phyloP scores from a whole-genome alignment of 192 early-diverging fungal species.

The Coemansia guatemalensis region DNA sequence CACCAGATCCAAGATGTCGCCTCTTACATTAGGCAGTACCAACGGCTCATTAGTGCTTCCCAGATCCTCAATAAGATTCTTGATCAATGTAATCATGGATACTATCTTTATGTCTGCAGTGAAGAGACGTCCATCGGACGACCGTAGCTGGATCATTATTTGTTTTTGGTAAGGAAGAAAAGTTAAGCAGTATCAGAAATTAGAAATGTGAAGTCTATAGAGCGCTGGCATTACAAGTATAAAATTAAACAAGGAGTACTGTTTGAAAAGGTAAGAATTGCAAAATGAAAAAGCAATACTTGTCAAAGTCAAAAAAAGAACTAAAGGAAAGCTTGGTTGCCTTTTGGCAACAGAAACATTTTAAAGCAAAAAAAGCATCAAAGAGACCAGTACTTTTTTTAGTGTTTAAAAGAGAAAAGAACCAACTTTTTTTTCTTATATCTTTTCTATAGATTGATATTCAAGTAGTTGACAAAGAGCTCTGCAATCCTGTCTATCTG shows the following conservation, averaged over 20 bases:
- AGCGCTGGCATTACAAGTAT: neutral
- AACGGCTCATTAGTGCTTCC: constrained; percentile 62
- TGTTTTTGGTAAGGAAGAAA: neutral
- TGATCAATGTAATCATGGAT: constrained; percentile 67
- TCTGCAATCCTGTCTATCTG: constrained; percentile 71
- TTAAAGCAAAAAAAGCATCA: neutral
- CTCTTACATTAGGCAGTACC: constrained; percentile 68
- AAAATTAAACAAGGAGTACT: neutral
- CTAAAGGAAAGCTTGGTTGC: neutral
- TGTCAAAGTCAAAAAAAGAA: neutral
- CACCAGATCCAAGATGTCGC: constrained; percentile 65
- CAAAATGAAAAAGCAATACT: neutral
- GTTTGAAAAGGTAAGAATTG: neutral
- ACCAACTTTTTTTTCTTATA: no score
- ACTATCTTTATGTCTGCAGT: constrained; percentile 62
- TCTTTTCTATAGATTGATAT: constrained; percentile 67
- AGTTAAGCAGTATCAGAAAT: neutral
- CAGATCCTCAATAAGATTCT: constrained; percentile 73
- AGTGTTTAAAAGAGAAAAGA: neutral
- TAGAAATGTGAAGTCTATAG: neutral
- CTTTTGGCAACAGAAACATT: neutral
- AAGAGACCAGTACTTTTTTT: neutral
- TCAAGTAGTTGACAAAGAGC: constrained; percentile 91
- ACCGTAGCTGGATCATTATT: constrained; percentile 54
- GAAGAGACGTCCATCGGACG: constrained; percentile 63